Base-by-base conservation (phyloP, 305 asterid species). In the Fraxinus latifolia region DNA sequence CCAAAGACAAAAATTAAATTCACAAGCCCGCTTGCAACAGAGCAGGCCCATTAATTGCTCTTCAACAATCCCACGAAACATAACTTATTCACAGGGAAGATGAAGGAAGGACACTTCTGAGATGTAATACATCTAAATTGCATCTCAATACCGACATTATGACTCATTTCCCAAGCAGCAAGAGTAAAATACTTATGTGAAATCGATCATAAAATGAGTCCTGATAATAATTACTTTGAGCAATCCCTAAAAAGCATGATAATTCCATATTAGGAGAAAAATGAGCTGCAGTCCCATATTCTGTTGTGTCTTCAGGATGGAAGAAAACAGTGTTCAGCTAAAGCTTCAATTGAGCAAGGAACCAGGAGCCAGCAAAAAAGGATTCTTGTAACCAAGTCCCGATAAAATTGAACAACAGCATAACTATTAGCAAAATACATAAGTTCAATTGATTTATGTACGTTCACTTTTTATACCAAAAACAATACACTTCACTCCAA, bases 1-100 rank as follows among this genome's bases (percentile, higher is more conserved):
- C 47, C 44, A 47, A 32, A 78, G 50, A 32, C n/a, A 3, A 76
- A 77, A 42, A 58, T 32, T 71, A 71, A 42, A 71, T 74, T 27
- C 71, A 82, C 58, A 76, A 62, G 39, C 71, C 50, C 73, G 79
- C 58, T 80, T 33, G 82, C 55, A 17, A 77, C 29, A 29, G 11
- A 31, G 73, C 67, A 53, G 79, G 72, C 23, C 71, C 36, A 55
- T 79, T 47, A 25, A 70, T 60, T 6, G 76, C 9, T 77, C 17
- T 27, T 17, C 47, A 77, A 39, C 53, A 79, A 77, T 23, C 62
- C 65, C 27, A 31, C 37, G 0, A 19, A 3, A 79, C 32, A 82
- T 23, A 68, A 65, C 71, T 31, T 25, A 23, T 23, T 8, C 19
- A 33, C 19, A 25, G 36, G 65, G 80, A 44, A 76, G 44, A 67